Base-by-base conservation (phyloP, 2,329 filamentous ascomycete species). In the Beauveria bassiana region DNA sequence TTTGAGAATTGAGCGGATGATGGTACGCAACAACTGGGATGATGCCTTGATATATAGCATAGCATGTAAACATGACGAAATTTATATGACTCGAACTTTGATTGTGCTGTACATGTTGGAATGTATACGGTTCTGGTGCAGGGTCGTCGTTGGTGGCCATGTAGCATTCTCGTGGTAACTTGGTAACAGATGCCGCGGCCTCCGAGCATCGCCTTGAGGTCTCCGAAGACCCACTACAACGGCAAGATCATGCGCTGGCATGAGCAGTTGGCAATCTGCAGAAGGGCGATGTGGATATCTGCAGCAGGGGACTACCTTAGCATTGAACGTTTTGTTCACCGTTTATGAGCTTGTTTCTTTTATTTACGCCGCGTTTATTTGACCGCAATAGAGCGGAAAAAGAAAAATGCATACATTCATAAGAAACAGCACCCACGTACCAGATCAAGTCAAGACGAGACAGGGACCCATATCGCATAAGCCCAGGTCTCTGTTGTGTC, bases 211-310 rank as follows among this genome's bases (percentile, higher is more conserved):
- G 49, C 59, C 59, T 50, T 20, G 20, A 47, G 28, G 20, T 47
- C 59, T 40, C 38, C 34, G 59, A 54, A 12, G 59, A 55, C 59
- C 59, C 59, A 60, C 58, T n/a, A 31, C 20, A 61, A 52, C 40
- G 34, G 51, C 20, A n/a, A 56, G 52, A 55, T 18, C 22, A 49
- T 47, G 55, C 31, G 28, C 24, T 24, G 34, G 34, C 34, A 38
- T 38, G 34, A 31, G 18, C 12, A 38, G 12, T 38, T 38, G 34
- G 34, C n/a, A 38, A 22, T 38, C 34, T 16, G 34, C 34, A 38
- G 14, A 38, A 54, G 51, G 34, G 51, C 51, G 34, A 34, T 40
- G 51, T 54, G 51, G 51, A 38, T 53, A 42, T 24, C n/a, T 38
- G 28, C 34, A 49, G 18, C n/a, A 28, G 26, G 26, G 47, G 47